Conservation (phyloP, 495 filamentous ascomycete species). For the Podospora comata region DNA sequence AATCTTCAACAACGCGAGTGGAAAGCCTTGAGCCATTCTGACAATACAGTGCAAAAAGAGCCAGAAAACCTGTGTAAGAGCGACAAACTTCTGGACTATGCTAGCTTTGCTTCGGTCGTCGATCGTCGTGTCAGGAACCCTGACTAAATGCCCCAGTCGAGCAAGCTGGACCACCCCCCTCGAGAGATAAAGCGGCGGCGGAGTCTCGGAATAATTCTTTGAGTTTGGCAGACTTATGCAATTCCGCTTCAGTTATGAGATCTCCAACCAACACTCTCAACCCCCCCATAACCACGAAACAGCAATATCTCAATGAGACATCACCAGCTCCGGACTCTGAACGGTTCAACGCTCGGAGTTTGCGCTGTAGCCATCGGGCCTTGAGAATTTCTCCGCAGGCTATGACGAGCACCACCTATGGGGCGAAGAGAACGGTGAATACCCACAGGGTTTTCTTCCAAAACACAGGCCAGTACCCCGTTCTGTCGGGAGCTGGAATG, state of each 20-base stretch:
- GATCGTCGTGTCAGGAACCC: background rate
- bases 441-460: background rate
- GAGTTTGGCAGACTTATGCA: too few relatives aligned
- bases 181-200: background rate
- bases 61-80: conserved; percentile 36
- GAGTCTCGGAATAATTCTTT: background rate
- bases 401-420: conserved; percentile 3
- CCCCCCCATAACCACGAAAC: conserved; percentile 15
- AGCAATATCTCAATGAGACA: conserved; percentile 9
- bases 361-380: conserved; percentile 4
- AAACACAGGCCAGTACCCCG: background rate
- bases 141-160: background rate
- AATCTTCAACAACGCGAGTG: conserved; percentile 36
- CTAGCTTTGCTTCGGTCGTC: conserved; percentile 37
- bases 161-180: background rate
- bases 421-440: background rate
- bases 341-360: background rate
- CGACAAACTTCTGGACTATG: conserved; percentile 30
- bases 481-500: background rate
- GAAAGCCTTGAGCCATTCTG: conserved; percentile 16
- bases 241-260: too few relatives aligned
- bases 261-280: background rate
- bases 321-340: background rate
- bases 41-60: conserved; percentile 34
- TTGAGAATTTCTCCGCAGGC: conserved; percentile 8